phyloP scores from a whole-genome alignment of 2,329 filamentous ascomycete species.

The Cercospora canescens region DNA sequence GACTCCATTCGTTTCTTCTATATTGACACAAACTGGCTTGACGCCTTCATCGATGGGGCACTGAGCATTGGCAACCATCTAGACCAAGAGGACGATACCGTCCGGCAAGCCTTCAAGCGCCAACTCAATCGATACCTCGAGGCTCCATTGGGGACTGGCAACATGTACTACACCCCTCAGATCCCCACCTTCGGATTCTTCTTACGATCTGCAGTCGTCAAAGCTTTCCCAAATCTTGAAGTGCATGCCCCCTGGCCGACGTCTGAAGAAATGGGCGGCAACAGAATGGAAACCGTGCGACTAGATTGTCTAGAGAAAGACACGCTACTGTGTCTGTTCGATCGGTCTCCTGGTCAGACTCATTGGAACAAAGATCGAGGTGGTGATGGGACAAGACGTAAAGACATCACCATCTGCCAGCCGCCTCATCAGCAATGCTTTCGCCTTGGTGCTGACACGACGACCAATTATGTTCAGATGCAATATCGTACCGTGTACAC shows the following conservation, averaged over 20 bases:
- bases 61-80: conserved; percentile 15
- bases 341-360: not conserved
- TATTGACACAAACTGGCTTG: conserved; percentile 15
- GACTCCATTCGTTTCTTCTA: conserved; percentile 16
- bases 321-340: not conserved
- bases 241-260: conserved; percentile 1
- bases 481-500: not conserved
- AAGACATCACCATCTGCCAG: conserved; percentile 5
- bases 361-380: conserved; percentile 4
- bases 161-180: not conserved
- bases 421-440: conserved; percentile 13
- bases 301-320: not conserved
- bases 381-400: conserved; percentile 7
- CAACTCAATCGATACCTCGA: not conserved
- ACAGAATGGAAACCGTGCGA: not conserved
- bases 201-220: not conserved
- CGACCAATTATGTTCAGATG: conserved; percentile 1
- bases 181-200: conserved; percentile 9
- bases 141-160: not conserved
- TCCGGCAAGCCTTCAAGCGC: conserved; percentile 7
- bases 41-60: conserved; percentile 17
- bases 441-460: conserved; percentile 1
- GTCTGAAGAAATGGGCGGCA: not conserved
- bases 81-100: conserved; percentile 7
- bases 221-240: conserved; percentile 2